Base-by-base conservation (phyloP, 2,329 filamentous ascomycete genomes). In the Epichloe aotearoae region DNA sequence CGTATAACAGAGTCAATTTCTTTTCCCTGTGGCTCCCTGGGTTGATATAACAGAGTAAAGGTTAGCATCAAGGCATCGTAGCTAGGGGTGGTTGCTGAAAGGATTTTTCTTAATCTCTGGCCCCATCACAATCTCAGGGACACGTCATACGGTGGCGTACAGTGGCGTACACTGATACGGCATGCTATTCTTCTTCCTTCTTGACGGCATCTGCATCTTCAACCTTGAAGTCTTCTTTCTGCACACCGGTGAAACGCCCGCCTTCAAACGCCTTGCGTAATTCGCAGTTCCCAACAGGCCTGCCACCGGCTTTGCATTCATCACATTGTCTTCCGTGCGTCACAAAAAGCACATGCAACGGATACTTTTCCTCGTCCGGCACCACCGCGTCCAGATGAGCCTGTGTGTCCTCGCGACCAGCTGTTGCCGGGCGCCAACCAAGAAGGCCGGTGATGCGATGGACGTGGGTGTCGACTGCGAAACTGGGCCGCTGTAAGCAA, bases 381-480 rank as follows among this genome's bases (percentile, higher is more conserved):
- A 77, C 65, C 33, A 58, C 59, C 3, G 66, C 69, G 33, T 77
- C 73, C n/a, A 77, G 60, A 49, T 77, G 74, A 20, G 71, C 68
- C 52, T 76, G 71, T 14, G 73, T 63, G 56, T 73, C 69, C 49
- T 76, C 73, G 12, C 73, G 61, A 7, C 53, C 64, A 17, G 65
- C 70, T 17, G 53, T 54, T 19, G 52, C 49, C 0, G 74, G 74
- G 19, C 73, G 57, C 74, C 74, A 77, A 3, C 73, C 73, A 26
- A 77, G 58, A 26, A 73, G 57, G 0, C 72, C 73, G 17, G 72
- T 67, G 51, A 77, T 66, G 15, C 74, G 66, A 56, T 74, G 68
- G 1, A 77, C 74, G 48, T 77, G 74, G 0, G 74, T 77, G 54
- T 77, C 74, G 36, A 77, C 74, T 3, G 74, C 73, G 56, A 77